These are phyloP conservation scores for Cyanidiococcus yangmingshanensis DNA, from an alignment of 23 red algal species.

Conservation along the genomic window DNA sequence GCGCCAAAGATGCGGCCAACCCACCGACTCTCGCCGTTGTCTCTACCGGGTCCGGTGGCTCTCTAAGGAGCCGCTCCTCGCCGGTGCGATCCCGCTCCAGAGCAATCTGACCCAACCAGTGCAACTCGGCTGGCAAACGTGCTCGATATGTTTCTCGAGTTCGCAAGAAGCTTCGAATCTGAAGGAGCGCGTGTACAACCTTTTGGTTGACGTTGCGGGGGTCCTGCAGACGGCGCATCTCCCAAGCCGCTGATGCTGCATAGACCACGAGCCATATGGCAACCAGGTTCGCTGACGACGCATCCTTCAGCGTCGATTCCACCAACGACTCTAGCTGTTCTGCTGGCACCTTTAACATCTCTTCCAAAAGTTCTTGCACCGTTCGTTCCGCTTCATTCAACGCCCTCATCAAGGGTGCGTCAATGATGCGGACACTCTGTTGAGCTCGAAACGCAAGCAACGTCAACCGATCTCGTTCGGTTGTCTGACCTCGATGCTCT, in stretches of 20 bases:
- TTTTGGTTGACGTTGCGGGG: neutral
- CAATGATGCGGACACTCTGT: conserved; percentile 4
- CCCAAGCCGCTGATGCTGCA: neutral
- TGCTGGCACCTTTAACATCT: neutral
- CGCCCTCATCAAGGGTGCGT: neutral
- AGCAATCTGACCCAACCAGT: neutral
- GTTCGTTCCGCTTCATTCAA: neutral
- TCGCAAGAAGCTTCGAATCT: neutral
- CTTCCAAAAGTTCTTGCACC: neutral
- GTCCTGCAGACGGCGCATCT: neutral
- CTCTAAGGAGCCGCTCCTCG: neutral
- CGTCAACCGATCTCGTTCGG: neutral
- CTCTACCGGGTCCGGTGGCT: neutral
- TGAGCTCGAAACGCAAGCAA: neutral
- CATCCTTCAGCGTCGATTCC: neutral
- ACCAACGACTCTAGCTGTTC: neutral
- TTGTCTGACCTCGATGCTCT: neutral
- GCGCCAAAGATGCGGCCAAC: neutral
- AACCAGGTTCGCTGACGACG: neutral
- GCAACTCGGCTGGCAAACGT: neutral
- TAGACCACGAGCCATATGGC: conserved; percentile 8
- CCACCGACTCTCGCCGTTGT: neutral
- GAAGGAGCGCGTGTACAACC: neutral
- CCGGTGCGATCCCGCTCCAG: neutral
- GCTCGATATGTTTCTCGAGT: neutral